Conservation (phyloP, 257 asterid genomes). For the Cordia subcordata region DNA sequence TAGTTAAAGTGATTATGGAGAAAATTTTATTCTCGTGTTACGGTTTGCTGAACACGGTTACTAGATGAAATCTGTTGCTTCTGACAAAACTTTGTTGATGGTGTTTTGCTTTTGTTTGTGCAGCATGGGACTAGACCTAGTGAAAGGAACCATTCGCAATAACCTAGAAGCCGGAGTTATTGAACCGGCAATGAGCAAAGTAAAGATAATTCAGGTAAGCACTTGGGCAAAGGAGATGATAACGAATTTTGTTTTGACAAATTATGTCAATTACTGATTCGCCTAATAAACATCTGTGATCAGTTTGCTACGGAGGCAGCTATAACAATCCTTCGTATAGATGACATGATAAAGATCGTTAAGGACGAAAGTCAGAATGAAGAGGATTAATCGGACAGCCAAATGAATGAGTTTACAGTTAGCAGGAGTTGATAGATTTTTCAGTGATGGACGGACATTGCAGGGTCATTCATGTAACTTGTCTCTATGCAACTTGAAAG, state of each 20-base stretch:
- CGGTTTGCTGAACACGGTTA: too few relatives aligned
- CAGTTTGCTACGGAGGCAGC: constrained; percentile 99
- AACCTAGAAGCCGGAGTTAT: constrained; percentile 94
- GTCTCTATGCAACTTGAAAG: too few relatives aligned
- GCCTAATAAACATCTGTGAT: too few relatives aligned
- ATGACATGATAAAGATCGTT: constrained; percentile 88
- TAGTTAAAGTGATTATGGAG: too few relatives aligned
- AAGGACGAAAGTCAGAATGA: constrained; percentile 78
- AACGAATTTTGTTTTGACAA: too few relatives aligned
- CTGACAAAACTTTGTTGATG: too few relatives aligned
- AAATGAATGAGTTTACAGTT: background rate
- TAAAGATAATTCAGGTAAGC: too few relatives aligned
- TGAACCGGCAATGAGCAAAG: constrained; percentile 98
- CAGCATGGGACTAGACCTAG: constrained; percentile 95
- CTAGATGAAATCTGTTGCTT: background rate
- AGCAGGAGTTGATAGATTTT: background rate
- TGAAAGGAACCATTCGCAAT: constrained; percentile 74
- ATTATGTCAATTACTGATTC: too few relatives aligned
- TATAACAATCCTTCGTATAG: constrained; percentile 88
- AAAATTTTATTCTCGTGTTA: too few relatives aligned
- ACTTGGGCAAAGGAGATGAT: too few relatives aligned
- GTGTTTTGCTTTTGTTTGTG: constrained; percentile 17
- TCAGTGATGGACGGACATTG: too few relatives aligned
- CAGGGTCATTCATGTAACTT: too few relatives aligned
- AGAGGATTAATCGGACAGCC: constrained; percentile 16